These are phyloP conservation scores for Rhododendron vialii DNA, from an alignment of 148 eudicot species.

Conservation along the genomic window DNA sequence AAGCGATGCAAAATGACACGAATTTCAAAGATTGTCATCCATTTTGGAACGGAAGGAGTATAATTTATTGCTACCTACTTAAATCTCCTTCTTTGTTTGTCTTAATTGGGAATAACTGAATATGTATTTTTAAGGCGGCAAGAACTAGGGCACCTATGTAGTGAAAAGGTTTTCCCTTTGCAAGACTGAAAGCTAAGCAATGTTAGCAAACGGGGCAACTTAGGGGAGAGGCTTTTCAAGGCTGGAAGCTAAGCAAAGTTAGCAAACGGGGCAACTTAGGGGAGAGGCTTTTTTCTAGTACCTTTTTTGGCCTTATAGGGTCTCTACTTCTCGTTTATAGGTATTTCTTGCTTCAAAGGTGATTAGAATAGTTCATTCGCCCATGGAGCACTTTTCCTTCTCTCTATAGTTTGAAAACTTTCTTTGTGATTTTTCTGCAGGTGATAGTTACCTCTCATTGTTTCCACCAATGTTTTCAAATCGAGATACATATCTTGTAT, in stretches of 20 bases:
- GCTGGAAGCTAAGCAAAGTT: not conserved
- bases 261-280: not conserved
- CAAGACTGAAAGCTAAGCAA: not conserved
- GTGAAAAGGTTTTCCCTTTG: not conserved
- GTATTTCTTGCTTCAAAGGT: not conserved
- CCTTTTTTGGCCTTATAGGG: not conserved
- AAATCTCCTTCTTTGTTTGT: not conserved
- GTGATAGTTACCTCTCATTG: not conserved
- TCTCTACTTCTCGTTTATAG: not conserved
- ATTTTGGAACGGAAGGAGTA: too few species aligned
- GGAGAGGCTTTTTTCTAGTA: not conserved
- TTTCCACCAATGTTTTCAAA: too few species aligned
- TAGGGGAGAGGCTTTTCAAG: not conserved
- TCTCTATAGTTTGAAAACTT: not conserved
- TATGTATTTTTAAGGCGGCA: not conserved
- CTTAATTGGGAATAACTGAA: not conserved
- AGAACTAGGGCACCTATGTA: not conserved
- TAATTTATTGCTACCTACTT: not conserved
- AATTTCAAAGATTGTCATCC: too few species aligned
- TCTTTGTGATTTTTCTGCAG: not conserved
- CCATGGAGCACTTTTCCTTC: not conserved
- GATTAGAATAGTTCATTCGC: not conserved
- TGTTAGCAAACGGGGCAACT: not conserved
- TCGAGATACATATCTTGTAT: too few species aligned
- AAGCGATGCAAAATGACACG: too few species aligned